These are phyloP conservation scores for Arthromyces matolae DNA, from an alignment of 768 basidiomycete genomes.

Conservation along the genomic window DNA sequence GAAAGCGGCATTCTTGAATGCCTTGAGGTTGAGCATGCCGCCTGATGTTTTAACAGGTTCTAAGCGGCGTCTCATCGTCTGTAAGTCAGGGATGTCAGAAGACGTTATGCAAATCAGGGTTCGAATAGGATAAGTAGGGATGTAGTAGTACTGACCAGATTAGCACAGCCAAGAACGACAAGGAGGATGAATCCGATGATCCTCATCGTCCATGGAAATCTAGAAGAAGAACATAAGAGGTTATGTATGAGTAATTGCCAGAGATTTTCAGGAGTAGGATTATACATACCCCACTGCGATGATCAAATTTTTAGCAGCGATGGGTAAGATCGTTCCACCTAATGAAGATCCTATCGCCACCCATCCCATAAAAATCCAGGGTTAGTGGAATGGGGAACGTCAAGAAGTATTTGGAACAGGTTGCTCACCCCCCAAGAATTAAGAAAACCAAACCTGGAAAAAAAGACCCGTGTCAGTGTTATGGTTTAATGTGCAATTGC, in stretches of 20 bases:
- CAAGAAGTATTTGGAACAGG: background rate
- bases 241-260: background rate
- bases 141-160: constrained; percentile 45
- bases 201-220: constrained; percentile 79
- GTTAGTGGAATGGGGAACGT: background rate
- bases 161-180: constrained; percentile 47
- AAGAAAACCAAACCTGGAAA: constrained; percentile 57
- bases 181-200: constrained; percentile 64
- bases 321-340: constrained; percentile 68
- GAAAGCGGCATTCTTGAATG: constrained; percentile 53
- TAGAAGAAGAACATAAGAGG: constrained; percentile 21
- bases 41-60: constrained; percentile 51
- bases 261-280: background rate
- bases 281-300: constrained; percentile 36
- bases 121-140: no score
- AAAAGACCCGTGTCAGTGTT: constrained; percentile 6
- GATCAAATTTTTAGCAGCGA: constrained; percentile 53
- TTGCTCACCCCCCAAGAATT: constrained; percentile 70
- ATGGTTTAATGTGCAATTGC: no score
- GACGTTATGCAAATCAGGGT: no score
- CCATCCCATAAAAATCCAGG: constrained; percentile 54
- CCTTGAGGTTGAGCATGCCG: constrained; percentile 52
- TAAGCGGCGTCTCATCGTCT: constrained; percentile 48
- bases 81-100: background rate
- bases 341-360: constrained; percentile 63